Base-by-base conservation (phyloP, 768 basidiomycete species). In the Mycena crocata region DNA sequence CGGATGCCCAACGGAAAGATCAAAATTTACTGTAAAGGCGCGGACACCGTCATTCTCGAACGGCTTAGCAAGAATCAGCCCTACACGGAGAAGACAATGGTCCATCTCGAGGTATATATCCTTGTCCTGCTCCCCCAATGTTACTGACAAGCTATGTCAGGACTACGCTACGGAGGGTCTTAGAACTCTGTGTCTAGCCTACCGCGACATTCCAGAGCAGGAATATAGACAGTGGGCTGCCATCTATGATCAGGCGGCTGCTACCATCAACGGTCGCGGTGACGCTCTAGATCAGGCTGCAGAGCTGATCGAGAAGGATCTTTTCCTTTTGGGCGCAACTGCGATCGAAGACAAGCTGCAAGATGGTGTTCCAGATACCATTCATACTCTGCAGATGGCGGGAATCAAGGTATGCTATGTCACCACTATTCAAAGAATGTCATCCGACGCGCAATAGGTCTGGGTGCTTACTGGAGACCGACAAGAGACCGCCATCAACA, bases 401-500 rank as follows among this genome's bases (percentile, higher is more conserved):
- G 98, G 98, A 3, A 98, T 99, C 80, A 99, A 99, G 87, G 93
- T 88, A 28, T 71, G 62, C 51, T 31, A 23, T n/a, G 56, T 54
- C 61, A 10, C n/a, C 30, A 12, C n/a, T 32, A 54, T 9, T 48
- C 31, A 30, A 32, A 23, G n/a, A 10, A 39, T 24, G 35, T 3
- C 31, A 66, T n/a, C 57, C 50, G 23, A 54, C 49, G 34, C 37
- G 71, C 19, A 69, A 28, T 31, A 93, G 91, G 90, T 99, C 21
- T 99, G 98, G 98, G 96, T 99, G 10, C 81, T 99, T 55, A 99
- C 98, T 2, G 98, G 98, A 1, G 98, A 99, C 78, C 84, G 98
- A 70, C 98, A 99, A 81, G 98, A 99, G 79, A 99, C 98, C 1
- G 98, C 98, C 19, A 98, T 99, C 79, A 99, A 99, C 74, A 99